phyloP scores from a whole-genome alignment of 2,329 filamentous ascomycete species.

The Botryosphaeria agaves region DNA sequence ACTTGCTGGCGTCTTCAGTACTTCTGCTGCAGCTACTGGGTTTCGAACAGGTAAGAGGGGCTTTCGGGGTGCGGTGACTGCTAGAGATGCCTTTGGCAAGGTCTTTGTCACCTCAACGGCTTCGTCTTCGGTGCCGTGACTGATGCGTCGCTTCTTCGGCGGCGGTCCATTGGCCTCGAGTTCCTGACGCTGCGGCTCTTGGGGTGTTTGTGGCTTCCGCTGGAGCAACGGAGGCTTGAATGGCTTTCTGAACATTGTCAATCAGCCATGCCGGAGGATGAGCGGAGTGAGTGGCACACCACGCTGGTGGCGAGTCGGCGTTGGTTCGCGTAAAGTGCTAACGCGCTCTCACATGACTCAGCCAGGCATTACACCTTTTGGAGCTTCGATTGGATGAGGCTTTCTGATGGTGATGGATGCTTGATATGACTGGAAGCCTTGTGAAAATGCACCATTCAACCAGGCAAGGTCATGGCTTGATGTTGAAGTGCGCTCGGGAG shows the following conservation, averaged over 20 bases:
- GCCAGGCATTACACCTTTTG: no score
- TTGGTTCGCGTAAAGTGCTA: no score
- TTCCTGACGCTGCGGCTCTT: constrained; percentile 1
- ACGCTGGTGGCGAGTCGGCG: no score
- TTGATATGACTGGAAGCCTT: no score
- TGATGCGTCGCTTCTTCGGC: constrained; percentile 24
- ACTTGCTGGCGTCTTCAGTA: constrained; percentile 5
- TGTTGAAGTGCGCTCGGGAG: no score
- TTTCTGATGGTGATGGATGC: no score
- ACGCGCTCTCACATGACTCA: no score
- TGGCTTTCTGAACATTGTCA: constrained; percentile 3
- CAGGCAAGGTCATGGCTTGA: no score
- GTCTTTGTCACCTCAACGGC: constrained; percentile 8
- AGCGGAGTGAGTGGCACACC: no score
- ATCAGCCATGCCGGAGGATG: neutral
- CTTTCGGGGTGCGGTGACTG: constrained; percentile 15
- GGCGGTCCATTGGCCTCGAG: constrained; percentile 14
- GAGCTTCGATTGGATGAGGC: no score
- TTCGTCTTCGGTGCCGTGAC: constrained; percentile 11
- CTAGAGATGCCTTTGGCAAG: constrained; percentile 9
- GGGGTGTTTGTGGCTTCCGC: constrained; percentile 1
- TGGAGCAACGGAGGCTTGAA: constrained; percentile 5
- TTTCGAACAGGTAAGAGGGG: constrained; percentile 12
- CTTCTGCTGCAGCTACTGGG: constrained; percentile 9
- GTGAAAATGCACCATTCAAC: no score